Evolutionary conservation across 1,284 basidiomycete species (phyloP).

Genomic region (Athelia sp.): DNA sequence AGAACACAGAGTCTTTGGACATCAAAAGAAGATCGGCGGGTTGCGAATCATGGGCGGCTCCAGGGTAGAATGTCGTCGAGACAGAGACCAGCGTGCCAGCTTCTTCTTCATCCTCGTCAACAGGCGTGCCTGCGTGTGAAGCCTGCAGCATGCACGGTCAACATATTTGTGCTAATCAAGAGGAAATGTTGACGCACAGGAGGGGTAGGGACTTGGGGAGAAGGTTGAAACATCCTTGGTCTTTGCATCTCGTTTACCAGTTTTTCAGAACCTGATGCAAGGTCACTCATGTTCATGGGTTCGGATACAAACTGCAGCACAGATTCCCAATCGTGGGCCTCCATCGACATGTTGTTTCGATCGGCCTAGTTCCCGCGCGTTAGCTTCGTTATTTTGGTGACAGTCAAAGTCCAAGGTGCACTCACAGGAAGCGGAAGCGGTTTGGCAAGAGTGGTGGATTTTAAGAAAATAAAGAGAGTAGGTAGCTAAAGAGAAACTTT

Average conservation of each 20-base stretch:
- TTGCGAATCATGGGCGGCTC: constrained; percentile 47
- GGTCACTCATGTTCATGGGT: constrained; percentile 35
- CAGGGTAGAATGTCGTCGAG: constrained; percentile 74
- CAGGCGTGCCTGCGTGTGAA: constrained; percentile 46
- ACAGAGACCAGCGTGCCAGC: constrained; percentile 57
- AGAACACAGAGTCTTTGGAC: constrained; percentile 72
- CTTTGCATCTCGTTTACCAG: constrained; percentile 25
- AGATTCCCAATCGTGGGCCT: constrained; percentile 53
- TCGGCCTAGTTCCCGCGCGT: too few relatives aligned
- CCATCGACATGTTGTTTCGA: constrained; percentile 22
- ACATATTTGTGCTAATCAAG: constrained; percentile 1
- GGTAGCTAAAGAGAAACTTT: too few relatives aligned
- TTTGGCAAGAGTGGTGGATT: too few relatives aligned
- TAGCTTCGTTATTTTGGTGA: too few relatives aligned
- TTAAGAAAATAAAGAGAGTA: too few relatives aligned
- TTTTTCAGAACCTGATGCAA: constrained; percentile 27
- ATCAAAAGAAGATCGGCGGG: constrained; percentile 60
- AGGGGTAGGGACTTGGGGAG: constrained; percentile 57
- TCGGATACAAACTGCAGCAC: constrained; percentile 62
- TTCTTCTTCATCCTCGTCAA: constrained; percentile 31
- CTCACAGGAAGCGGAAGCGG: too few relatives aligned
- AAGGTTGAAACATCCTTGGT: constrained; percentile 10
- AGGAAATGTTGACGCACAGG: constrained; percentile 40
- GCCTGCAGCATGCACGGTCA: constrained; percentile 25
- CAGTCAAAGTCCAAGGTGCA: too few relatives aligned